These are phyloP conservation scores for Ajuga chamaepitys DNA, from an alignment of 257 asterid species.

Conservation along the genomic window DNA sequence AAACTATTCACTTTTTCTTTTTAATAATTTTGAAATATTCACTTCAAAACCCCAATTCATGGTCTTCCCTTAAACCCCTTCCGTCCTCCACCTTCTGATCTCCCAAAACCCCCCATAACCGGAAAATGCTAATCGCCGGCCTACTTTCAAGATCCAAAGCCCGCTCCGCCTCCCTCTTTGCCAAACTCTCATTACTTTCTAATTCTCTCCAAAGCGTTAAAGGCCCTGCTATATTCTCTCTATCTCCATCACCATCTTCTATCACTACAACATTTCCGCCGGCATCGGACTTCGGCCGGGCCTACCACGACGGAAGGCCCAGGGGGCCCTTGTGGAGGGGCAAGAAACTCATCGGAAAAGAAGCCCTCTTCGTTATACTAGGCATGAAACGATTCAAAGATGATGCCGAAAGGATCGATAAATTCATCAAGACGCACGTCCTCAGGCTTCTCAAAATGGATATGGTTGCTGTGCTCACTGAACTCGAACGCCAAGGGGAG, in stretches of 20 bases:
- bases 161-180: slow-evolving; percentile 13
- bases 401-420: slow-evolving; percentile 55
- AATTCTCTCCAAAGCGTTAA: slow-evolving; percentile 5
- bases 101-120: neutral
- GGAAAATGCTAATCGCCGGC: slow-evolving; percentile 31
- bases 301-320: slow-evolving; percentile 88
- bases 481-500: slow-evolving; percentile 92
- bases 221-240: slow-evolving; percentile 2
- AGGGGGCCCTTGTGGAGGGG: slow-evolving; percentile 96
- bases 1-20: too few relatives aligned
- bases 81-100: neutral
- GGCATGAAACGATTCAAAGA: slow-evolving; percentile 75
- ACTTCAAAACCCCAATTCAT: slow-evolving; percentile 10
- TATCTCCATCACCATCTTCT: slow-evolving; percentile 2
- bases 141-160: slow-evolving; percentile 24
- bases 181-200: slow-evolving; percentile 8
- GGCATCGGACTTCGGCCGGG: slow-evolving; percentile 22
- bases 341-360: slow-evolving; percentile 82
- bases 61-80: slow-evolving; percentile 21
- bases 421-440: slow-evolving; percentile 68
- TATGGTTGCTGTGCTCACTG: slow-evolving; percentile 72
- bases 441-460: slow-evolving; percentile 86
- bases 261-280: neutral
- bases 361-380: slow-evolving; percentile 61
- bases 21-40: too few relatives aligned